Percentiles rank a stretch among this genome's conserved stretches.
These are phyloP conservation scores for Coniella lustricola DNA, from an alignment of 2,329 filamentous ascomycete genomes.

Conservation along the genomic window DNA sequence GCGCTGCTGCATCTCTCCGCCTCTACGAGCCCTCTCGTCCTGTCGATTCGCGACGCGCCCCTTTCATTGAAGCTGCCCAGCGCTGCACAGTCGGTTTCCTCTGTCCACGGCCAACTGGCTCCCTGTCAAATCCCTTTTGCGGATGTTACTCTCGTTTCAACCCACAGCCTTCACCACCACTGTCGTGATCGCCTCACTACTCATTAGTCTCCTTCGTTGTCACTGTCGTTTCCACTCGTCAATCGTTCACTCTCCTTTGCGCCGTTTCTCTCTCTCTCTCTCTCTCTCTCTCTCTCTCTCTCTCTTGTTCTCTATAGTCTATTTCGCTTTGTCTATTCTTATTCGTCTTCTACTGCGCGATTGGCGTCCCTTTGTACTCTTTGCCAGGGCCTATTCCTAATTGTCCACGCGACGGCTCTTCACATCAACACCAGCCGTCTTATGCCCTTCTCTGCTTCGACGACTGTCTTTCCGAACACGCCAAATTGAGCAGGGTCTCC, in stretches of 20 bases:
- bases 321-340: neutral
- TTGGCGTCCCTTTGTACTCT: no score
- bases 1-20: slow-evolving; percentile 1
- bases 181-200: slow-evolving; percentile 12
- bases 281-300: slow-evolving; percentile 1
- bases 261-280: slow-evolving; percentile 11
- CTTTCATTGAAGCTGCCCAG: slow-evolving; percentile 10
- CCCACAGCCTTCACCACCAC: slow-evolving; percentile 16
- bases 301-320: neutral
- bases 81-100: slow-evolving; percentile 12
- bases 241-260: slow-evolving; percentile 12
- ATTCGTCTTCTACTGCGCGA: no score
- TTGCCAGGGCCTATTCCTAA: slow-evolving; percentile 1
- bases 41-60: slow-evolving; percentile 11
- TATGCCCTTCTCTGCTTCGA: slow-evolving; percentile 8
- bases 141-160: slow-evolving; percentile 16
- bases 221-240: neutral
- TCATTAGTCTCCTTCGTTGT: slow-evolving; percentile 17
- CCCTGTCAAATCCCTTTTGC: slow-evolving; percentile 10
- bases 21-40: slow-evolving; percentile 14
- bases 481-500: neutral
- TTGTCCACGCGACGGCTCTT: slow-evolving; percentile 5
- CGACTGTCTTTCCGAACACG: neutral
- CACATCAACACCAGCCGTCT: slow-evolving; percentile 3
- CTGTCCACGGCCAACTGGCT: slow-evolving; percentile 3